Conservation (phyloP, 164 flowering plant genomes). For the Vitis rotundifolia region DNA sequence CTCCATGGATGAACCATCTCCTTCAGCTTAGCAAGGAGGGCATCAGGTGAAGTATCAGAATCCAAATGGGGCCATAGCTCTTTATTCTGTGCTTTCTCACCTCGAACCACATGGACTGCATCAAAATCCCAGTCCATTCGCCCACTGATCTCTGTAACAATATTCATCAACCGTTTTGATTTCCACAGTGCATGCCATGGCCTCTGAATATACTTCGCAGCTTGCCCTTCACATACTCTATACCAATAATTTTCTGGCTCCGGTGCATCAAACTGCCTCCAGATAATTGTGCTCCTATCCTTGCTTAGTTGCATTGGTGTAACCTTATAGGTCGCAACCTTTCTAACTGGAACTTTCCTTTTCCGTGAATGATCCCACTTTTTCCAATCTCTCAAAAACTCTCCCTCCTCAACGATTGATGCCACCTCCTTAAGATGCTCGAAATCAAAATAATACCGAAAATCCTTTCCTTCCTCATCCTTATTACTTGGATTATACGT, state of each 20-base stretch:
- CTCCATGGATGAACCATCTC: slow-evolving; percentile 68
- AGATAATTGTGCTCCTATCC: slow-evolving; percentile 74
- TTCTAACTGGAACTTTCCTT: slow-evolving; percentile 62
- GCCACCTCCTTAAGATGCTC: slow-evolving; percentile 89
- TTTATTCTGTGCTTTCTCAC: slow-evolving; percentile 85
- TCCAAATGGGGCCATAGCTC: slow-evolving; percentile 90
- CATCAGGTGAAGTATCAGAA: slow-evolving; percentile 79
- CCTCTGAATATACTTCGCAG: slow-evolving; percentile 76
- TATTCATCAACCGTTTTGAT: slow-evolving; percentile 93
- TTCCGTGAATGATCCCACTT: slow-evolving; percentile 64
- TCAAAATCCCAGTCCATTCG: slow-evolving; percentile 97
- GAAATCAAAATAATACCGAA: slow-evolving; percentile 84
- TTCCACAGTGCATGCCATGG: slow-evolving; percentile 98
- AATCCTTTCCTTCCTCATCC: slow-evolving; percentile 93
- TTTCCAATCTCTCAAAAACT: slow-evolving; percentile 77
- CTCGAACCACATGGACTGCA: slow-evolving; percentile 92
- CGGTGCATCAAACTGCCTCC: slow-evolving; percentile 88
- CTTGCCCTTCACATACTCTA: slow-evolving; percentile 88
- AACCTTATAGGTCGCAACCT: slow-evolving; percentile 67
- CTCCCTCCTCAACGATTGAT: slow-evolving; percentile 74
- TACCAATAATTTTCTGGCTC: slow-evolving; percentile 98
- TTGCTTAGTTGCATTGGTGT: slow-evolving; percentile 87
- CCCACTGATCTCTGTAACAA: slow-evolving; percentile 87
- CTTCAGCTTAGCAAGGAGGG: slow-evolving; percentile 55
- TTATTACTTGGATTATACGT: slow-evolving; percentile 54